Evolutionary conservation across 1,284 basidiomycete genomes (phyloP), one percentile per base, ranked within the genome.

Genomic region (Rhodotorula sp.): DNA sequence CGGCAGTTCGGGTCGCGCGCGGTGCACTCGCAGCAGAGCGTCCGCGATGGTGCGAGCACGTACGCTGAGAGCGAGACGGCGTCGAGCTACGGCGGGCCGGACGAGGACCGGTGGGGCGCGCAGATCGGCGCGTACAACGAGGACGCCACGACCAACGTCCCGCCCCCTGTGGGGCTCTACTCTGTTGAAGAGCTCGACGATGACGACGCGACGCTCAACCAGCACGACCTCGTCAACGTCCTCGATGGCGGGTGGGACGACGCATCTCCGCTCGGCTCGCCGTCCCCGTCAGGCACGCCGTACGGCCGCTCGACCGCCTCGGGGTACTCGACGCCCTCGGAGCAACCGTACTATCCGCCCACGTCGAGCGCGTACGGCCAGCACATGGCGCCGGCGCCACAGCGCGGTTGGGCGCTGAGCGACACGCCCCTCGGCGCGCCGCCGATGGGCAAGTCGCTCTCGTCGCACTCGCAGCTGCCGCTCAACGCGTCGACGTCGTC

Each of bases 81-180:
- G 55, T 95, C 93, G 37, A 83, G 91, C 15, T 92, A 92, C 32
- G 78, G 75, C 46, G 74, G 77, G 12, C 59, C 59, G 46, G 94
- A 97, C 61, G 94, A 96, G 55, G 96, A 99, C 81, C 88, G 91
- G 57, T 98, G 94, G 94, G 93, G 91, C 7, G 82, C 85, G 17
- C 90, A 92, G 80, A 90, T 92, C 70, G 90, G 91, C 21, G 88
- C 85, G 39, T 97, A 97, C 83, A 93, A 95, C 81, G 94, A 97
- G 82, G 85, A 91, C 80, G 87, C 88, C 78, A 77, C 86, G 0
- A 21, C 37, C 46, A 50, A 41, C 50, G 89, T 91, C 44, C 91
- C 91, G 9, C 93, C 94, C 0, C 92, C 94, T 19, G 84, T 88
- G n/a, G 90, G 80, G 2, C 66, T 80, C 39, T 80, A 76, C 66